Conservation (phyloP, 345 rosid genomes). For the Adansonia digitata region DNA sequence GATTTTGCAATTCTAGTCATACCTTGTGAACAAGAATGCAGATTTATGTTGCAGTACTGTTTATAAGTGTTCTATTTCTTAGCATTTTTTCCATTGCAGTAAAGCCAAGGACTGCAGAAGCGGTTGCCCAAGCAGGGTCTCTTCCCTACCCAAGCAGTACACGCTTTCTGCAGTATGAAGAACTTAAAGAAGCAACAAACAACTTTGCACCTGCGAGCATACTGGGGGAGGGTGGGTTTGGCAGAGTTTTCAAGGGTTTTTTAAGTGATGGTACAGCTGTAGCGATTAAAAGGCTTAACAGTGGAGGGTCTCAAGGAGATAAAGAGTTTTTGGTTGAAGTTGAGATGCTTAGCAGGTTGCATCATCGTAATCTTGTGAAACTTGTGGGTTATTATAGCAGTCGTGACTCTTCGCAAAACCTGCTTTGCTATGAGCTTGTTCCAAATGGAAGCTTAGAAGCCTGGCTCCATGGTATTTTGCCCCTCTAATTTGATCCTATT, state of each 20-base stretch:
- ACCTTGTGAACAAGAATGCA: neutral
- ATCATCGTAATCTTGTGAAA: conserved; percentile 98
- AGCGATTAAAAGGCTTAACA: conserved; percentile 87
- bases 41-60: neutral
- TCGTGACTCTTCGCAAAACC: conserved; percentile 86
- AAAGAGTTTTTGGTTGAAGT: conserved; percentile 95
- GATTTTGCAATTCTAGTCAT: neutral
- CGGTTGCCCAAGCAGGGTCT: conserved; percentile 51
- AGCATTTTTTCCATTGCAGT: conserved; percentile 29
- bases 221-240: conserved; percentile 99
- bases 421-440: conserved; percentile 94
- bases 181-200: conserved; percentile 90
- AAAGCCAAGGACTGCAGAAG: conserved; percentile 52
- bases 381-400: conserved; percentile 93
- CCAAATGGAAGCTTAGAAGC: conserved; percentile 97
- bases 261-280: conserved; percentile 97
- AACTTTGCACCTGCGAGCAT: conserved; percentile 80
- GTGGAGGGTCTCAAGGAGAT: conserved; percentile 94
- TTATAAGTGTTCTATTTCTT: neutral
- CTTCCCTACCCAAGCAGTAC: conserved; percentile 86
- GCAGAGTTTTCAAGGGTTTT: conserved; percentile 94
- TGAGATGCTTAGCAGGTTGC: conserved; percentile 98
- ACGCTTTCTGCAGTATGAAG: conserved; percentile 84
- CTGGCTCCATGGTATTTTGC: conserved; percentile 87
- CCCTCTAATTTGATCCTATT: conserved; percentile 1